These are phyloP conservation scores for Mycena galopus DNA, from an alignment of 768 basidiomycete genomes.

Conservation along the genomic window DNA sequence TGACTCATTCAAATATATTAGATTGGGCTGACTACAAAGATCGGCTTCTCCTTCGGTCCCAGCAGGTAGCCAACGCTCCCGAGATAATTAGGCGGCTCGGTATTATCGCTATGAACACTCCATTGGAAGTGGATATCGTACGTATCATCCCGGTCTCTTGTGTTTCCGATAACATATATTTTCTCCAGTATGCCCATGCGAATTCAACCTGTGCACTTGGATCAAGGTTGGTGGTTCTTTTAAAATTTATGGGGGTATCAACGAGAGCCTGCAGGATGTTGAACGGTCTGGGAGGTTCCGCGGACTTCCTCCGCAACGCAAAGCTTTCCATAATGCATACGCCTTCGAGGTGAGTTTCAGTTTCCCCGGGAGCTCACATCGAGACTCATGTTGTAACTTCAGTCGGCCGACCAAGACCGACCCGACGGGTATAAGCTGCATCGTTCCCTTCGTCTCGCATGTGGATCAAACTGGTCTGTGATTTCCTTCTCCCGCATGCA, in stretches of 20 bases:
- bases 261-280: conserved; percentile 50
- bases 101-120: conserved; percentile 66
- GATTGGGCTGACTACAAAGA: conserved; percentile 63
- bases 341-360: conserved; percentile 55
- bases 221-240: conserved; percentile 43
- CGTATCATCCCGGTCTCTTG: conserved; percentile 30
- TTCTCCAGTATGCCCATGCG: conserved; percentile 59
- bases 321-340: conserved; percentile 67
- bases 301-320: conserved; percentile 62
- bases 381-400: not conserved
- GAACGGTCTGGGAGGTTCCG: conserved; percentile 63
- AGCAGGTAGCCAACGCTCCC: conserved; percentile 65
- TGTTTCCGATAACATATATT: not conserved
- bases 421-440: conserved; percentile 63
- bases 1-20: conserved; percentile 26
- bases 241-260: not conserved
- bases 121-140: conserved; percentile 64
- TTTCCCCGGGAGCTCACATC: not conserved
- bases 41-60: conserved; percentile 60
- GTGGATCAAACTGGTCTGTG: conserved; percentile 61
- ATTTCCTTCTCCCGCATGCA: not conserved
- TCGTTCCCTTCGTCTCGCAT: conserved; percentile 62
- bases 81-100: conserved; percentile 63
- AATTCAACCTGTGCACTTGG: conserved; percentile 66
- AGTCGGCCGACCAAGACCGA: conserved; percentile 62